Evolutionary conservation across 2,329 filamentous ascomycete genomes (phyloP), one percentile per base, ranked within the genome.

Genomic region (Phialophora tarda): DNA sequence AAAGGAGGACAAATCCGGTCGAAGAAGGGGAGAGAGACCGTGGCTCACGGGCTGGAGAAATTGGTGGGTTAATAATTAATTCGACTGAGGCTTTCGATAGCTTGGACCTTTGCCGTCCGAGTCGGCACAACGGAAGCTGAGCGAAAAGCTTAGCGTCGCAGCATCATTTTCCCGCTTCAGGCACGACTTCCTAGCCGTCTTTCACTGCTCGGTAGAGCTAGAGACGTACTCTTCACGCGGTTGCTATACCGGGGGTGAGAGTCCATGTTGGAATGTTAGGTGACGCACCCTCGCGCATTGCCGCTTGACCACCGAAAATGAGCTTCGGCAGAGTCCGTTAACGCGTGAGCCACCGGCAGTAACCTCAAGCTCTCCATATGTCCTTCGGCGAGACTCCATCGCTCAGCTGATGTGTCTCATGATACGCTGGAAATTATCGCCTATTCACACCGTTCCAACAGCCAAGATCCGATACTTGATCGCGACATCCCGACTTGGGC

Each of bases 371-470:
- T 44, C 7, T 44, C 38, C 14, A 21, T 21, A 48, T 14, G 30
- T 59, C 23, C 28, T 47, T 28, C 26, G 32, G 57, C 57, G 30
- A 59, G 41, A 34, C 34, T 38, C 23, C 48, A 21, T 10, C 30
- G 10, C 57, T 59, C 63, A 58, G 63, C 60, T 62, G 57, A 65
- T 65, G 58, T 62, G 58, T 65, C 58, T 65, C 63, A 11, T 65
- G 63, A 65, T 41, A 21, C 28, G 41, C 44, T 10, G 21, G 48
- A 5, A 41, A 26, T 26, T 28, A 26, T 26, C 14, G 14, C 48
- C 8, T 48, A 23, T 17, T 24, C 21, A 23, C 21, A 26, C 8
- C 48, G 21, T 26, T 28, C 23, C 48, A 26, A 17, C 14, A 4
- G 23, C 48, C 1, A 17, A 51, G 10, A 26, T 26, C 48, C 48